Percentiles rank a stretch among this genome's conserved stretches.
These are phyloP conservation scores for Wilcoxina mikolae DNA, from an alignment of 495 filamentous ascomycete genomes.

Conservation along the genomic window DNA sequence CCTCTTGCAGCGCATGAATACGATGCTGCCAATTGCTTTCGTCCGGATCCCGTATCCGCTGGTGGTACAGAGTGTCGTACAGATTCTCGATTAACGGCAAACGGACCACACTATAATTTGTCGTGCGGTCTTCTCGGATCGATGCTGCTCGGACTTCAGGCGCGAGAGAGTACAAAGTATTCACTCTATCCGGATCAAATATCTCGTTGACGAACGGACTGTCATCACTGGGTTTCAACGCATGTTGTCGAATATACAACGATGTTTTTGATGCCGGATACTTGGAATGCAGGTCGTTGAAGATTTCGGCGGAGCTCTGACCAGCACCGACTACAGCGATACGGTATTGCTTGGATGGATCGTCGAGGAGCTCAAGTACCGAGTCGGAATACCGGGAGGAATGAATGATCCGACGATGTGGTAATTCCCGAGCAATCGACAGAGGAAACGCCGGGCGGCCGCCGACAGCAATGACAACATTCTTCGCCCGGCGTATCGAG, in stretches of 20 bases:
- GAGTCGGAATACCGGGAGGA: slow-evolving; percentile 70
- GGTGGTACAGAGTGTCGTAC: slow-evolving; percentile 71
- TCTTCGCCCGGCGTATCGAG: slow-evolving; percentile 45
- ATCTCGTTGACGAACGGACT: slow-evolving; percentile 95
- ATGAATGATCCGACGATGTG: slow-evolving; percentile 52
- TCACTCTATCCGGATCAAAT: slow-evolving; percentile 74
- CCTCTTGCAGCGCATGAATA: slow-evolving; percentile 51
- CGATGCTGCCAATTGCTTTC: slow-evolving; percentile 64
- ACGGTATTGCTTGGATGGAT: slow-evolving; percentile 44
- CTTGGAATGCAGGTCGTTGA: slow-evolving; percentile 66
- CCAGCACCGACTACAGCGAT: slow-evolving; percentile 78
- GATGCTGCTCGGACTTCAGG: slow-evolving; percentile 45
- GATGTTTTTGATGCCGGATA: slow-evolving; percentile 68
- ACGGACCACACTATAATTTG: slow-evolving; percentile 90
- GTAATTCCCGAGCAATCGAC: slow-evolving; percentile 44
- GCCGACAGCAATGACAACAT: slow-evolving; percentile 78
- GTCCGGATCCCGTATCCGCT: slow-evolving; percentile 54
- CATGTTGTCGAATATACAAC: slow-evolving; percentile 62
- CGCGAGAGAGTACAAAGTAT: slow-evolving; percentile 52
- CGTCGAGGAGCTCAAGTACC: slow-evolving; percentile 44
- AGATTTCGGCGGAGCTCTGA: slow-evolving; percentile 91
- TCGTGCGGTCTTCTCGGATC: slow-evolving; percentile 52
- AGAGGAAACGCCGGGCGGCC: slow-evolving; percentile 65
- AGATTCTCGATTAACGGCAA: slow-evolving; percentile 73
- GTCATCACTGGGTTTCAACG: slow-evolving; percentile 81